Evolutionary conservation across 129 eudicot genomes (phyloP), one percentile per base, ranked within the genome.

Genomic region (Apium graveolens): DNA sequence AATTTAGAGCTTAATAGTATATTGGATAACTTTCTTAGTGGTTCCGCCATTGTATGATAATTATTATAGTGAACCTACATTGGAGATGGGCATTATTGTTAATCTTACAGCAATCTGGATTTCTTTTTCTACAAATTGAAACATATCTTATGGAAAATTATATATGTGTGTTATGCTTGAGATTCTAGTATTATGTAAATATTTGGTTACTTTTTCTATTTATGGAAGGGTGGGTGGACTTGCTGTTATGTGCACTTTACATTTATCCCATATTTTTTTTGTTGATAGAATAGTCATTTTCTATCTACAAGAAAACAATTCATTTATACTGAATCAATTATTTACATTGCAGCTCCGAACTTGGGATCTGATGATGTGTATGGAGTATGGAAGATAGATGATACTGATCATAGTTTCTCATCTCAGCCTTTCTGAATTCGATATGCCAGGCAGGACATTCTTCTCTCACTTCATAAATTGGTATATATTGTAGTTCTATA

Each of bases 371-470:
- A 89, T 79, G 92, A 86, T 78, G 82, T 79, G 38, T 81, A 83
- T 88, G 97, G 99, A 13, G 95, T 96, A 49, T 96, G 99, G 99
- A 88, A 89, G 82, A 96, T 96, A 80, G 96, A 96, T 86, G 99
- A 96, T 73, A 51, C 81, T 7, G 99, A 96, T 80, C 89, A 96
- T 72, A 96, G 99, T 83, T 96, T 96, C 76, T 88, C 95, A 70
- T 84, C 99, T 72, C 99, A 92, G 81, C 97, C 99, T 83, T 96
- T 96, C 69, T 85, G 91, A 81, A 96, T 96, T 81, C 90, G 88
- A 85, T 96, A 92, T 79, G 99, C 99, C 18, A 87, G 97, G 63
- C 99, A 96, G 89, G 99, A 96, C 83, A 81, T 96, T 73, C 90
- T 89, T 83, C 86, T 96, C 69, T 89, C 97, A 32, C 92, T 90